Evolutionary conservation across 805 yeast species (phyloP).

Genomic region (Starmerella scarabaei): DNA sequence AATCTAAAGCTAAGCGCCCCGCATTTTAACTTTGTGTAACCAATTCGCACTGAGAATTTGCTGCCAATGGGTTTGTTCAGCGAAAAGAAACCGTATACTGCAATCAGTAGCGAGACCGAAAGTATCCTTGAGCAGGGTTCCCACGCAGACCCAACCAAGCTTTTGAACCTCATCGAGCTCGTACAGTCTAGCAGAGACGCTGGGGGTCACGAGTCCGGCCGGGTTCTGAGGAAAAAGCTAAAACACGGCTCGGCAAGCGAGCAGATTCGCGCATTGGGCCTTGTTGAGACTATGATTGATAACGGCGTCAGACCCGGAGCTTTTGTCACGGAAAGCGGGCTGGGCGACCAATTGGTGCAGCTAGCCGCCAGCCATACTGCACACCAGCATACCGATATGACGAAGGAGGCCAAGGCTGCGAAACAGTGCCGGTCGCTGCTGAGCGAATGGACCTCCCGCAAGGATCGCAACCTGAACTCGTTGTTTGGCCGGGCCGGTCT

Average conservation of each 20-base stretch:
- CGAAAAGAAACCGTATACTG: constrained; percentile 32
- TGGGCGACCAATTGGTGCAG: constrained; percentile 33
- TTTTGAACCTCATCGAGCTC: constrained; percentile 47
- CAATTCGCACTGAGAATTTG: too few relatives aligned
- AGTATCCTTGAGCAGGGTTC: constrained; percentile 26
- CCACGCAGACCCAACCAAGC: constrained; percentile 33
- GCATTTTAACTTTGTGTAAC: too few relatives aligned
- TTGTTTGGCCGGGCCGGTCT: constrained; percentile 15
- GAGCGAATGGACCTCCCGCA: constrained; percentile 44
- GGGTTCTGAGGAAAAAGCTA: constrained; percentile 76
- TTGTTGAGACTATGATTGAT: constrained; percentile 47
- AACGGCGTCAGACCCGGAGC: constrained; percentile 28
- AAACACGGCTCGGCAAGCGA: constrained; percentile 65
- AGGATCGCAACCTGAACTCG: constrained; percentile 10
- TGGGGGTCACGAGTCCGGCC: constrained; percentile 66
- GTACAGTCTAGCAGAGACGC: constrained; percentile 29
- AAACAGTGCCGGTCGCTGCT: constrained; percentile 40
- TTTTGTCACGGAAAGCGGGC: constrained; percentile 17
- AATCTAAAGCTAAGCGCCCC: too few relatives aligned
- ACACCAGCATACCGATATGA: constrained; percentile 13
- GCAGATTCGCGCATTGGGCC: constrained; percentile 55
- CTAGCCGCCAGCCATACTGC: constrained; percentile 30
- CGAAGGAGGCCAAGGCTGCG: constrained; percentile 30
- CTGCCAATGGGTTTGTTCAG: constrained; percentile 24
- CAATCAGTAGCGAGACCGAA: constrained; percentile 31